Evolutionary conservation across 2,329 filamentous ascomycete genomes (phyloP).

Genomic region (Cercospora janseana): DNA sequence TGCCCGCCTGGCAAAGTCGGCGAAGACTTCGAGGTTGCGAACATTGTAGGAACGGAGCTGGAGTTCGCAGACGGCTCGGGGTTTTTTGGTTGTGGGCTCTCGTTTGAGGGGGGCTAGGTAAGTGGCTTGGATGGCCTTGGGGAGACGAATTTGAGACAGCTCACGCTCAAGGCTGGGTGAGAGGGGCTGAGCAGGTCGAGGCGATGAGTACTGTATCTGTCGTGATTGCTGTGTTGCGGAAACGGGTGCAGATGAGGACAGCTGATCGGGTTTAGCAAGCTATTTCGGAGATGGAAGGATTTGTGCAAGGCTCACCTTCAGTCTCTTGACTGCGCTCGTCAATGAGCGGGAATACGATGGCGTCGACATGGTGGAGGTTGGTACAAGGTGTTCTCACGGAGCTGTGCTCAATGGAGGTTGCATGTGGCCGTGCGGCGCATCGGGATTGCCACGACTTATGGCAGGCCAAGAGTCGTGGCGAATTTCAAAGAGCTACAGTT

Average conservation of each 20-base stretch:
- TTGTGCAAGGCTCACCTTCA: too few species aligned
- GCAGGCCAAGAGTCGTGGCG: too few species aligned
- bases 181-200: conserved; percentile 14
- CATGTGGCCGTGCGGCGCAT: background rate
- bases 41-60: conserved; percentile 89
- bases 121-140: conserved; percentile 77
- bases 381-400: too few species aligned
- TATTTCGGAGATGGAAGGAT: too few species aligned
- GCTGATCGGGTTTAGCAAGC: too few species aligned
- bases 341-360: conserved; percentile 47
- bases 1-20: conserved; percentile 89
- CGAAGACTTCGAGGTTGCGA: conserved; percentile 88
- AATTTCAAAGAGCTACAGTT: too few species aligned
- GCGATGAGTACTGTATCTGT: conserved; percentile 23
- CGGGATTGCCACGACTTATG: conserved; percentile 3
- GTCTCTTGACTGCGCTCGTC: conserved; percentile 44
- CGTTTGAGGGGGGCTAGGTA: conserved; percentile 82
- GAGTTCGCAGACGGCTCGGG: conserved; percentile 55
- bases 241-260: conserved; percentile 22
- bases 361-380: conserved; percentile 41
- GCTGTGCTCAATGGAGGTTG: too few species aligned
- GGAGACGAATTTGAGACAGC: conserved; percentile 56
- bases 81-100: conserved; percentile 51
- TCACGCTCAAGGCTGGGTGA: conserved; percentile 26
- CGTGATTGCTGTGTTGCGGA: conserved; percentile 15